These are phyloP conservation scores for Macrocybe gigantea DNA, from an alignment of 768 basidiomycete species.

Conservation along the genomic window DNA sequence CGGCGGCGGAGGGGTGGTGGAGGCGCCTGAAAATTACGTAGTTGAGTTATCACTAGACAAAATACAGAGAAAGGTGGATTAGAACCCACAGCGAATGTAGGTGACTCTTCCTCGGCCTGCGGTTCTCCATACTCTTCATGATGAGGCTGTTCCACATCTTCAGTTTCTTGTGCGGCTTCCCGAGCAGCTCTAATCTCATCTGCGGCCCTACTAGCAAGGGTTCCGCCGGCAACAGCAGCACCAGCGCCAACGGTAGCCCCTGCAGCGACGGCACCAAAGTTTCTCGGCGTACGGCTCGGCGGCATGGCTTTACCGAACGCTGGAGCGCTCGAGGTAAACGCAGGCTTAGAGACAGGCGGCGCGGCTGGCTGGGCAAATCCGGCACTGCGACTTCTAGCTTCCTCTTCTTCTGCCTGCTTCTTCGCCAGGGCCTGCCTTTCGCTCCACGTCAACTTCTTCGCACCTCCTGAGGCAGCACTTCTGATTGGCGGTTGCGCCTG, in stretches of 20 bases:
- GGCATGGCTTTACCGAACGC: slow-evolving; percentile 40
- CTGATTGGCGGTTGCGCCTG: slow-evolving; percentile 18
- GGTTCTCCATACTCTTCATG: slow-evolving; percentile 6
- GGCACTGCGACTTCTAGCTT: slow-evolving; percentile 53
- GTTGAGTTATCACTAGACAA: not conserved
- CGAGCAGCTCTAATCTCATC: slow-evolving; percentile 19
- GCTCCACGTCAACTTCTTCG: slow-evolving; percentile 89
- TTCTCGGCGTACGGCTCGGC: slow-evolving; percentile 28
- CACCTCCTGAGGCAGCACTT: slow-evolving; percentile 26
- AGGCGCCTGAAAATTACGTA: slow-evolving; percentile 18
- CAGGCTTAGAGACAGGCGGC: slow-evolving; percentile 24
- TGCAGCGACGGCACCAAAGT: slow-evolving; percentile 34
- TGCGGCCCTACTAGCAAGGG: no score
- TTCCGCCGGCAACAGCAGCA: slow-evolving; percentile 18
- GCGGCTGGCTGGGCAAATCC: slow-evolving; percentile 34
- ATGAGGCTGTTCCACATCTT: not conserved
- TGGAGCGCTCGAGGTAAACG: slow-evolving; percentile 41
- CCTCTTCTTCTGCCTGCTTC: slow-evolving; percentile 79
- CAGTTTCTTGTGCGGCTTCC: slow-evolving; percentile 24
- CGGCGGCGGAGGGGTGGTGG: slow-evolving; percentile 36
- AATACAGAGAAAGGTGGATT: not conserved
- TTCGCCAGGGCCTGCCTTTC: slow-evolving; percentile 91
- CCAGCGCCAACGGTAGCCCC: slow-evolving; percentile 28
- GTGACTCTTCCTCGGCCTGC: slow-evolving; percentile 17
- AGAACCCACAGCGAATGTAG: not conserved